Percentiles rank a stretch among this genome's conserved stretches.
Evolutionary conservation across 2,329 filamentous ascomycete species (phyloP).

Genomic region (Talaromyces sp.): DNA sequence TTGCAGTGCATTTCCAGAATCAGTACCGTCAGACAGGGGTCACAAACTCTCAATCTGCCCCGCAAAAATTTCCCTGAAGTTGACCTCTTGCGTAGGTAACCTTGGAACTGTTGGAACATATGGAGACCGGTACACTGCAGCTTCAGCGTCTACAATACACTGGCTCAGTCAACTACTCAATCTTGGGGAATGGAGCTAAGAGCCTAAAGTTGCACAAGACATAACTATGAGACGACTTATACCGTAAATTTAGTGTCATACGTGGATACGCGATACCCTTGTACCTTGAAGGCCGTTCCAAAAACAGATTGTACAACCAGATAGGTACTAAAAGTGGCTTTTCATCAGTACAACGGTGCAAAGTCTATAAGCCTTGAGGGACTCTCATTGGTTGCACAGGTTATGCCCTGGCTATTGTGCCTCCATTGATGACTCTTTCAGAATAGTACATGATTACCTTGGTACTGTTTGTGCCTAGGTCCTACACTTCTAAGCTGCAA

Average conservation of each 20-base stretch:
- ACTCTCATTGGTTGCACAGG: not conserved
- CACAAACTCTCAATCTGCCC: too few relatives aligned
- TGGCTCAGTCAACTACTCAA: not conserved
- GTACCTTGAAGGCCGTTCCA: not conserved
- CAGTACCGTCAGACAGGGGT: too few relatives aligned
- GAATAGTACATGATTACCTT: not conserved
- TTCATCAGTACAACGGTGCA: not conserved
- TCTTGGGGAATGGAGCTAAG: not conserved
- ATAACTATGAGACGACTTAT: not conserved
- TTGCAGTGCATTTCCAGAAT: not conserved
- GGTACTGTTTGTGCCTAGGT: not conserved
- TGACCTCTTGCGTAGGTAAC: too few relatives aligned
- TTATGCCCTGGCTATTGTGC: not conserved
- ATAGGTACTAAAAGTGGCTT: not conserved
- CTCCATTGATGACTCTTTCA: not conserved
- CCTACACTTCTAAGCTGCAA: not conserved
- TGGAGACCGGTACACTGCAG: not conserved
- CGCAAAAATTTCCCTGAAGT: not conserved
- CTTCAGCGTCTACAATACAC: not conserved
- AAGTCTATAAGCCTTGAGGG: not conserved
- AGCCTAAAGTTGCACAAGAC: not conserved
- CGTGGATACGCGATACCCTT: not conserved
- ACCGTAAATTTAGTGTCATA: not conserved
- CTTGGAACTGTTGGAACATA: not conserved
- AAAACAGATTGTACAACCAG: not conserved